phyloP scores from a whole-genome alignment of 2,329 filamentous ascomycete species.

The Pseudogymnoascus sp. region DNA sequence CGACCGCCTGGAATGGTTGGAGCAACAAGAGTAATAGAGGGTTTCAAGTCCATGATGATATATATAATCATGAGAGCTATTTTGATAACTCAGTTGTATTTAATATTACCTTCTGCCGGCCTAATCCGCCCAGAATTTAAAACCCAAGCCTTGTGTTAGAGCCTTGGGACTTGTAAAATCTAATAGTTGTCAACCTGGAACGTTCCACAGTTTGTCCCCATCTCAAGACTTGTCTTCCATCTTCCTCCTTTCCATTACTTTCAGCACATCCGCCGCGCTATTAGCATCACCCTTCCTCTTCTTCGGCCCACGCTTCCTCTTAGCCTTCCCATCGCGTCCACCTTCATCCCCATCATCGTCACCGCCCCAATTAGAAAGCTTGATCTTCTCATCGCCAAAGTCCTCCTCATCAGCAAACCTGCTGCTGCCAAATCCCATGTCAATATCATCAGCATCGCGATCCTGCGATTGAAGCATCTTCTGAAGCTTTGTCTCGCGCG shows the following conservation, averaged over 20 bases:
- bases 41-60: not conserved
- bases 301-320: slow-evolving; percentile 64
- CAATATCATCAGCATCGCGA: slow-evolving; percentile 82
- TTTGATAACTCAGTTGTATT: not conserved
- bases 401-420: slow-evolving; percentile 85
- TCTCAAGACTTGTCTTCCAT: slow-evolving; percentile 4
- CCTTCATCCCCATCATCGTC: slow-evolving; percentile 34
- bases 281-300: slow-evolving; percentile 75
- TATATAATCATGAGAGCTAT: not conserved
- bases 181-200: not conserved
- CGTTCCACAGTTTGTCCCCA: not conserved
- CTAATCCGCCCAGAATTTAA: not conserved
- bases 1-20: not conserved
- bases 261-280: slow-evolving; percentile 71
- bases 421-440: slow-evolving; percentile 88
- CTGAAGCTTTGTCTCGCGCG: slow-evolving; percentile 61
- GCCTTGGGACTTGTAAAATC: not conserved
- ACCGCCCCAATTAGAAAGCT: slow-evolving; percentile 61
- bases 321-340: slow-evolving; percentile 40
- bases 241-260: slow-evolving; percentile 55
- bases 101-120: not conserved
- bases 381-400: slow-evolving; percentile 58
- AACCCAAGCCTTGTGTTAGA: not conserved
- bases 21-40: not conserved
- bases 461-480: slow-evolving; percentile 68